Evolutionary conservation across 495 filamentous ascomycete species (phyloP).

Genomic region (Penicillium riverlandense): DNA sequence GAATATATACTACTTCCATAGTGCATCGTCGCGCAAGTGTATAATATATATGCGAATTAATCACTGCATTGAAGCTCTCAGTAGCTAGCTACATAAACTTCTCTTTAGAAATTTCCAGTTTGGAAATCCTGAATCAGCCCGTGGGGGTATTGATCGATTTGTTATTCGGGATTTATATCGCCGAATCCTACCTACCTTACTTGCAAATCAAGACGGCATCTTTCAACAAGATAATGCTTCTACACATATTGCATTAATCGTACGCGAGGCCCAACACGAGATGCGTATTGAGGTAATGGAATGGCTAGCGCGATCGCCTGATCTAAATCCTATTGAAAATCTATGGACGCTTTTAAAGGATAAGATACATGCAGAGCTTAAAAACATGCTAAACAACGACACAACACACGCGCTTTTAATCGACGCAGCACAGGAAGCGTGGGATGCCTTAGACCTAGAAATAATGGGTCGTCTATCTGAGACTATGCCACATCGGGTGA

Average conservation of each 20-base stretch:
- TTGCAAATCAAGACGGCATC: not conserved
- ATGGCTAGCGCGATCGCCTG: conserved; percentile 11
- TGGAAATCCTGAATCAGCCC: not conserved
- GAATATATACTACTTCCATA: too few relatives aligned
- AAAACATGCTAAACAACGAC: not conserved
- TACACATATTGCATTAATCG: conserved; percentile 7
- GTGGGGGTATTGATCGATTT: not conserved
- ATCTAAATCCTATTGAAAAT: conserved; percentile 21
- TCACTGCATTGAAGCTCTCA: too few relatives aligned
- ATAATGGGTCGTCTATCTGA: not conserved
- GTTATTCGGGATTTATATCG: conserved; percentile 1
- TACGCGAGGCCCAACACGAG: conserved; percentile 6
- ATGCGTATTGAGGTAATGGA: conserved; percentile 6
- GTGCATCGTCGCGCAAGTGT: too few relatives aligned
- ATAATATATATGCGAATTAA: too few relatives aligned
- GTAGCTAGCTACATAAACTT: too few relatives aligned
- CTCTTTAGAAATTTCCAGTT: too few relatives aligned
- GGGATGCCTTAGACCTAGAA: not conserved
- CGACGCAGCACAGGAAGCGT: not conserved
- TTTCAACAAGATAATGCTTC: conserved; percentile 16
- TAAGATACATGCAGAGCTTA: not conserved
- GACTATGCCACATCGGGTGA: not conserved
- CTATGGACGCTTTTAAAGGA: conserved; percentile 11
- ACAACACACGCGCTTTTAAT: not conserved
- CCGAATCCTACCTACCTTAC: conserved; percentile 1